A percentile compares a stretch with the other conserved stretches of the same genome.
phyloP scores from a whole-genome alignment of 805 yeast species.

The Yamadazyma ubonensis region DNA sequence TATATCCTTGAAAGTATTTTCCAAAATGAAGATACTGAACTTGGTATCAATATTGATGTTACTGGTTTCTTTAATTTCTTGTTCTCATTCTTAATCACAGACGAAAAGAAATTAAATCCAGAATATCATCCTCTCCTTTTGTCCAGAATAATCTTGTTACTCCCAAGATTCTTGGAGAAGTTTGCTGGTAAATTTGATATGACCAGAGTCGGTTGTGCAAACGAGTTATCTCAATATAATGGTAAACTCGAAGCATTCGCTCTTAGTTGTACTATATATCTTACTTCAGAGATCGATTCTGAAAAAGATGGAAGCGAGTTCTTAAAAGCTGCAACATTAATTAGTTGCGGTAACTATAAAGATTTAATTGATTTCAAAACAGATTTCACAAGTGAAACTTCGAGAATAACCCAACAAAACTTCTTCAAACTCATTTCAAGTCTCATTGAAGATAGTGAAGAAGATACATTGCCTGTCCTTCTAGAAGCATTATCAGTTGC shows the following conservation, averaged over 20 bases:
- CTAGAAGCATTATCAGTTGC: conserved; percentile 67
- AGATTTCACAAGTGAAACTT: conserved; percentile 10
- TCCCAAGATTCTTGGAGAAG: conserved; percentile 59
- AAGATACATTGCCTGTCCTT: conserved; percentile 74
- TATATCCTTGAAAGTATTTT: conserved; percentile 43
- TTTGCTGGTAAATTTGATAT: conserved; percentile 34
- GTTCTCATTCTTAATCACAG: conserved; percentile 20
- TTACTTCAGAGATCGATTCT: conserved; percentile 17
- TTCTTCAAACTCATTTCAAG: conserved; percentile 40
- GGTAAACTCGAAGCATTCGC: conserved; percentile 27
- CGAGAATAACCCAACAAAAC: conserved; percentile 28
- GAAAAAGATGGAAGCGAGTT: conserved; percentile 11
- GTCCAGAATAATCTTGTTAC: conserved; percentile 47
- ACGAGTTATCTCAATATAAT: conserved; percentile 1
- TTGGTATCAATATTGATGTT: conserved; percentile 17
- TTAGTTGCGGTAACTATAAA: conserved; percentile 53
- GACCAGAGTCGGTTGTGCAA: not conserved
- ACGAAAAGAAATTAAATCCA: conserved; percentile 5
- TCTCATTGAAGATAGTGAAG: conserved; percentile 63
- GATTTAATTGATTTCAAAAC: conserved; percentile 23
- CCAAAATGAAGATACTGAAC: conserved; percentile 36
- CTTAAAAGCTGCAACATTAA: conserved; percentile 38
- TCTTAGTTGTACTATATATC: conserved; percentile 26
- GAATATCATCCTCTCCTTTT: conserved; percentile 35
- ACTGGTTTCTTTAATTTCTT: conserved; percentile 14